Conservation (phyloP, 768 basidiomycete genomes). For the Glaciozyma antarctica region DNA sequence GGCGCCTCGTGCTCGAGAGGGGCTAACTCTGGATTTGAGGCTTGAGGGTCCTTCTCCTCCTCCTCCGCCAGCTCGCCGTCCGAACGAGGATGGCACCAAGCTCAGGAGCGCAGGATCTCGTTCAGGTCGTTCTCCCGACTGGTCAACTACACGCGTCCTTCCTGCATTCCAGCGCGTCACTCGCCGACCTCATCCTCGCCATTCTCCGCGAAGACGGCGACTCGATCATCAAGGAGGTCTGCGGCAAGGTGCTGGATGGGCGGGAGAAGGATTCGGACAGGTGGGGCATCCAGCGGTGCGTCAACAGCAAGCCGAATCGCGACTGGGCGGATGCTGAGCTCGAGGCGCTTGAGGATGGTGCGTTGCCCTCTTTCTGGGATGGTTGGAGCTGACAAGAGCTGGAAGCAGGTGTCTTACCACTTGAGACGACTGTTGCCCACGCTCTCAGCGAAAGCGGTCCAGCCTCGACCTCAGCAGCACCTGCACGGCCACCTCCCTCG, state of each 20-base stretch:
- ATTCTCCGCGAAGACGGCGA: slow-evolving; percentile 27
- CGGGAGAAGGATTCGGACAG: neutral
- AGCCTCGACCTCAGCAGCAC: too few relatives aligned
- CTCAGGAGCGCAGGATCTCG: too few relatives aligned
- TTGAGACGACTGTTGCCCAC: slow-evolving; percentile 1
- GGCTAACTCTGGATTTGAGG: too few relatives aligned
- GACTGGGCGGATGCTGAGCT: slow-evolving; percentile 66
- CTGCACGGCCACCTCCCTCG: slow-evolving; percentile 43
- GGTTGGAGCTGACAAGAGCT: neutral
- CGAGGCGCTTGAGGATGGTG: slow-evolving; percentile 56
- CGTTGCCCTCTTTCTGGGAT: neutral
- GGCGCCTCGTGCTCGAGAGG: too few relatives aligned
- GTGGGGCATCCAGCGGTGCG: slow-evolving; percentile 29
- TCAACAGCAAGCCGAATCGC: slow-evolving; percentile 31
- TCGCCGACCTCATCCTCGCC: slow-evolving; percentile 15
- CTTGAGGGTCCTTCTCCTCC: too few relatives aligned
- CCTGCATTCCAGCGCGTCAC: neutral
- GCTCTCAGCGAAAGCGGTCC: slow-evolving; percentile 41
- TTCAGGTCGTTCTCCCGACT: too few relatives aligned
- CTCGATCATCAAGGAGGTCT: slow-evolving; percentile 18
- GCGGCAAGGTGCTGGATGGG: neutral
- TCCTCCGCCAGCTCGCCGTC: too few relatives aligned
- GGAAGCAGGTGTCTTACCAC: slow-evolving; percentile 10
- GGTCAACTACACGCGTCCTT: too few relatives aligned
- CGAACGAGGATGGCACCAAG: too few relatives aligned